phyloP scores from a whole-genome alignment of 2,329 filamentous ascomycete genomes.

The Fusarium mundagurra region DNA sequence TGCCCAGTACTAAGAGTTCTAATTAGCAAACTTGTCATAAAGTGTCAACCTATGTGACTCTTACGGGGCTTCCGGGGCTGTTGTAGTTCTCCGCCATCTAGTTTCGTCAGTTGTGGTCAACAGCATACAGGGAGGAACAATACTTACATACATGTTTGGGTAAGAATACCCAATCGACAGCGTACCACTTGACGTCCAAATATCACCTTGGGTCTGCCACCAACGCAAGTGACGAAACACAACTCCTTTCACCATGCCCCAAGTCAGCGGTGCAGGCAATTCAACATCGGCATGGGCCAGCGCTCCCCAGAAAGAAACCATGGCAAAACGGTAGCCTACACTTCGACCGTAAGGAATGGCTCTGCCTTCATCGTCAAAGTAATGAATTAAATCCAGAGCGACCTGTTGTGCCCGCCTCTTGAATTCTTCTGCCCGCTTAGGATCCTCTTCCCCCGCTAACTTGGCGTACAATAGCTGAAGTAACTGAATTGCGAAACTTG shows the following conservation, averaged over 20 bases:
- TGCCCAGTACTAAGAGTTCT: constrained; percentile 73
- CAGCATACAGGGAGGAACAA: background rate
- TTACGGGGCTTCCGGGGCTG: constrained; percentile 72
- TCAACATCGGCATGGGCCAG: constrained; percentile 80
- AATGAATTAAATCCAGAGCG: constrained; percentile 78
- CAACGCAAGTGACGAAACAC: constrained; percentile 78
- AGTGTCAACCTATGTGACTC: constrained; percentile 7
- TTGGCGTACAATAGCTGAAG: constrained; percentile 81
- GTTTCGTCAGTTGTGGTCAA: constrained; percentile 24
- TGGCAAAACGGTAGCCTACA: constrained; percentile 84
- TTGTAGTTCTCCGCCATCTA: constrained; percentile 86
- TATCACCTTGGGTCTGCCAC: constrained; percentile 80
- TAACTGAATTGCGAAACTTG: constrained; percentile 84
- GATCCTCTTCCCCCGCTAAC: constrained; percentile 73
- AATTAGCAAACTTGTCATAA: constrained; percentile 38
- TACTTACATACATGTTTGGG: constrained; percentile 75
- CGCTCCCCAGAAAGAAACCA: constrained; percentile 85
- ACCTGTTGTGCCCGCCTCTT: constrained; percentile 72
- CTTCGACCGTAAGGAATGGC: constrained; percentile 82
- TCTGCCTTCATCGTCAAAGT: constrained; percentile 77
- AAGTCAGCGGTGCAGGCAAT: constrained; percentile 75
- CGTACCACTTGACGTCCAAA: constrained; percentile 79
- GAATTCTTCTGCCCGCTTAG: constrained; percentile 73
- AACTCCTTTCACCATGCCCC: constrained; percentile 83
- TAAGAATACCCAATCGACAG: constrained; percentile 81